Evolutionary conservation across 305 asterid species (phyloP), one percentile per base, ranked within the genome.

Genomic region (Fraxinus dipetala): DNA sequence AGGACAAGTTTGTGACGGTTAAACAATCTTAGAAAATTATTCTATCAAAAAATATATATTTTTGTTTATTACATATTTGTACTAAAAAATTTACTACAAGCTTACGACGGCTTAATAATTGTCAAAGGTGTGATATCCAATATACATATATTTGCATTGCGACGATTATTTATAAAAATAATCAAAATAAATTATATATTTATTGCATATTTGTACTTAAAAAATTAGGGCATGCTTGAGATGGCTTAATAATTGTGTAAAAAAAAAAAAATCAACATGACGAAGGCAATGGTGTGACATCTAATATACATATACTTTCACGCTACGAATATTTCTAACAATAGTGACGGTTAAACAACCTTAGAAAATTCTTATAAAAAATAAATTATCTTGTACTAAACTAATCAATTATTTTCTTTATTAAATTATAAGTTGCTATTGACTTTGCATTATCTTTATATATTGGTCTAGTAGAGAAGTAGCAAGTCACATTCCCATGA

Each of bases 391-490:
- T 70, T 70, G 75, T 28, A 70, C 75, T 70, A 14, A 30, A 70
- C 0, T 31, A 70, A 70, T 70, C 43, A 70, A 70, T 70, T 67
- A 67, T 67, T 30, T 70, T 70, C n/a, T 9, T 31, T 14, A 31
- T 70, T 69, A n/a, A 70, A 70, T 31, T 70, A 70, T 70, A 31
- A 31, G 40, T 14, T 70, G 43, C 13, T 16, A 70, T 70, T 70
- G 75, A 70, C 75, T 70, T 70, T 70, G 40, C 75, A 31, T 30
- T 70, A 70, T 70, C 24, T 70, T 70, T 13, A 70, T 70, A 70
- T 30, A 70, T 70, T 70, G 75, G 75, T 70, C 75, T 31, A 30
- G 43, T 1, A 70, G 38, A 30, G 24, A 13, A 70, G 75, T 6
- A 31, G 38, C 75, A 70, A 70, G 75, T 31, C 75, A 70, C 75